Percentiles rank a stretch among this genome's conserved stretches.
Conservation (phyloP, 1,139 yeast species). For the Diutina neorugosa region DNA sequence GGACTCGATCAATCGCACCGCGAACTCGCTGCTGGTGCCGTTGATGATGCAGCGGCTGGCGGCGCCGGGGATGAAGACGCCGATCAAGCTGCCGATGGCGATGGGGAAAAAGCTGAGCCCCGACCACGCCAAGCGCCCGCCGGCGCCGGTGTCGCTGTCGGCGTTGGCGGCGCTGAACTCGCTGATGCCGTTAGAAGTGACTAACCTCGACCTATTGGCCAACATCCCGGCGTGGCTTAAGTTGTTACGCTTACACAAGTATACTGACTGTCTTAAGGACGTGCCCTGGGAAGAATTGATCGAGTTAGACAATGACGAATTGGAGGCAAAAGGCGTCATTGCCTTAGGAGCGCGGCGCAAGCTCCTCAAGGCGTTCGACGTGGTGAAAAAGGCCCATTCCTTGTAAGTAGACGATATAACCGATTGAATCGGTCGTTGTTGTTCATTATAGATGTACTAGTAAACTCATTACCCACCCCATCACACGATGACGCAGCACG, state of each 20-base stretch:
- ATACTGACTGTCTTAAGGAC: conserved; percentile 72
- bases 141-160: conserved; percentile 5
- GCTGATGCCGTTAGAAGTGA: conserved; percentile 49
- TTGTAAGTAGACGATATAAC: background rate
- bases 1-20: conserved; percentile 24
- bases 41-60: conserved; percentile 10
- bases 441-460: conserved; percentile 1
- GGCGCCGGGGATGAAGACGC: conserved; percentile 6
- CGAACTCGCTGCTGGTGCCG: conserved; percentile 30
- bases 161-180: background rate
- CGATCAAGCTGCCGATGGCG: conserved; percentile 5
- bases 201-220: conserved; percentile 49
- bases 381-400: conserved; percentile 26
- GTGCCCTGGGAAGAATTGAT: conserved; percentile 73
- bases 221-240: conserved; percentile 93
- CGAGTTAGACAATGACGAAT: conserved; percentile 51
- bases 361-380: conserved; percentile 80
- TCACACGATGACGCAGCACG: conserved; percentile 80
- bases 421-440: conserved; percentile 2
- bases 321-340: conserved; percentile 73
- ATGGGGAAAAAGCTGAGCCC: conserved; percentile 1
- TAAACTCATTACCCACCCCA: background rate
- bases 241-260: conserved; percentile 80
- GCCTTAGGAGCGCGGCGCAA: conserved; percentile 95
- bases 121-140: conserved; percentile 7